Evolutionary conservation across 2,329 filamentous ascomycete genomes (phyloP).

Genomic region (Pseudogymnoascus sp.): DNA sequence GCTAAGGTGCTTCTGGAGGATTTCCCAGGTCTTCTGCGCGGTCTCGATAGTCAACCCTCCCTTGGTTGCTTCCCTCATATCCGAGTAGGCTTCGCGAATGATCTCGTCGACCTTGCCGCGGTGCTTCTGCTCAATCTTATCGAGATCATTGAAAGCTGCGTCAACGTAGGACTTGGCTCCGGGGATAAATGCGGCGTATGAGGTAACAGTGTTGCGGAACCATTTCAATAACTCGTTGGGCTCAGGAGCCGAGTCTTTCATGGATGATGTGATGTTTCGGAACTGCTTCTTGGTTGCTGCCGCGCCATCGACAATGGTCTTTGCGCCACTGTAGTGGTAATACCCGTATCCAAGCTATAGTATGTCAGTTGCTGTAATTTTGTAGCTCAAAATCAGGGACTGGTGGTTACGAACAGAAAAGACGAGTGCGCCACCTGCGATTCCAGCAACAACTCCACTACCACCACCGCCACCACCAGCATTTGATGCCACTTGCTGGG

Average conservation of each 20-base stretch:
- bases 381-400: neutral
- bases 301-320: slow-evolving; percentile 36
- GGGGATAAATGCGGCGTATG: slow-evolving; percentile 64
- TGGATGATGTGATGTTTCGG: slow-evolving; percentile 48
- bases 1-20: slow-evolving; percentile 52
- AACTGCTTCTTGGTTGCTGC: slow-evolving; percentile 53
- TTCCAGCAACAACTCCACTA: slow-evolving; percentile 37
- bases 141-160: slow-evolving; percentile 59
- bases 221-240: slow-evolving; percentile 58
- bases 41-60: slow-evolving; percentile 53
- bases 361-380: neutral
- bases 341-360: slow-evolving; percentile 38
- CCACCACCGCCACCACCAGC: slow-evolving; percentile 22
- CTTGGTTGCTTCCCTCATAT: slow-evolving; percentile 54
- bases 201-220: slow-evolving; percentile 56
- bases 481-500: slow-evolving; percentile 18
- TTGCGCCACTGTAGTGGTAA: slow-evolving; percentile 42
- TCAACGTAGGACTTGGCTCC: slow-evolving; percentile 63
- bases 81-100: slow-evolving; percentile 56
- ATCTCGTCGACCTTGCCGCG: slow-evolving; percentile 62
- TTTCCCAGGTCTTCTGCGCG: slow-evolving; percentile 50
- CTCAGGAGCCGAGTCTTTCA: slow-evolving; percentile 54
- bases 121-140: slow-evolving; percentile 58
- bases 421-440: slow-evolving; percentile 40
- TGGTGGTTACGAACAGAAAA: slow-evolving; percentile 25